Percentiles rank a stretch among this genome's conserved stretches.
phyloP scores from a whole-genome alignment of 352 stramenopile genomes.

The Thalassiosira delicatula region DNA sequence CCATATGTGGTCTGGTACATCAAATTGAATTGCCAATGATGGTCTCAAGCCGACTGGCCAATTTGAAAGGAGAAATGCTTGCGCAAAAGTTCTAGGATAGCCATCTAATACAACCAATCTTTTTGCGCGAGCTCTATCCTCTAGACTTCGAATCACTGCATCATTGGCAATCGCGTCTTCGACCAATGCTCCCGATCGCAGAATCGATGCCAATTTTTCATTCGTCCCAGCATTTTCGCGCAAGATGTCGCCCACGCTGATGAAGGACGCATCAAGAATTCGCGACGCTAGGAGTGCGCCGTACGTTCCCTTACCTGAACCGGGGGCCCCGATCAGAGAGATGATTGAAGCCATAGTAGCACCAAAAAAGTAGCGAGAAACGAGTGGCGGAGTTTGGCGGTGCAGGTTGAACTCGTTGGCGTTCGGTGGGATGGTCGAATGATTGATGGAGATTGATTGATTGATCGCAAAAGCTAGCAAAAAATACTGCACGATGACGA shows the following conservation, averaged over 20 bases:
- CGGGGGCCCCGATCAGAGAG: conserved; percentile 43
- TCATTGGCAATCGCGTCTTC: conserved; percentile 69
- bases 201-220: conserved; percentile 31
- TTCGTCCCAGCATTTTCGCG: conserved; percentile 44
- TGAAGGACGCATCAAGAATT: conserved; percentile 55
- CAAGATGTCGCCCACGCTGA: conserved; percentile 76
- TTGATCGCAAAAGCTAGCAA: too few relatives aligned
- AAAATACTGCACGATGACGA: too few relatives aligned
- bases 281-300: conserved; percentile 68
- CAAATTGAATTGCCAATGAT: too few relatives aligned
- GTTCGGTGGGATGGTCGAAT: too few relatives aligned
- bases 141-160: conserved; percentile 45
- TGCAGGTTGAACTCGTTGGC: too few relatives aligned
- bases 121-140: conserved; percentile 12
- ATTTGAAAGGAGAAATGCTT: conserved; percentile 66
- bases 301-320: conserved; percentile 77
- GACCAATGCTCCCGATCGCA: conserved; percentile 69
- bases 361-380: too few relatives aligned
- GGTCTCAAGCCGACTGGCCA: conserved; percentile 59
- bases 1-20: too few relatives aligned
- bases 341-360: conserved; percentile 28
- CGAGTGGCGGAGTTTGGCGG: too few relatives aligned
- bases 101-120: conserved; percentile 75
- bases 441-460: too few relatives aligned
- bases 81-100: conserved; percentile 75